Evolutionary conservation across 192 early-diverging fungal species (phyloP), one percentile per base, ranked within the genome.

Genomic region (Rhizophlyctis rosea): DNA sequence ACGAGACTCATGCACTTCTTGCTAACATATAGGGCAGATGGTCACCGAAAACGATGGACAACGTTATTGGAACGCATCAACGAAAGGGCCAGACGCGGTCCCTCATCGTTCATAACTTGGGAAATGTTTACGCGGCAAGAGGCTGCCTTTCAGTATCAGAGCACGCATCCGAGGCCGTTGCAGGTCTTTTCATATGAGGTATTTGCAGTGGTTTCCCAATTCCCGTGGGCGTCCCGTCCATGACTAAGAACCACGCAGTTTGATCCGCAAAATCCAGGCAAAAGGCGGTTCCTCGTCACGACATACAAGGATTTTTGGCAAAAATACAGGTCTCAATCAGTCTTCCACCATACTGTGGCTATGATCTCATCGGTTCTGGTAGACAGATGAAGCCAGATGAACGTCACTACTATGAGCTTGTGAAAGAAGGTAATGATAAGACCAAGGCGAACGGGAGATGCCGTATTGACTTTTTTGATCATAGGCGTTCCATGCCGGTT

Each of bases 391-490:
- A 16, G 3, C 24, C 29, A 21, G 27, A 33, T 11, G 31, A 57
- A 23, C 60, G 50, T 4, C 39, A 57, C 27, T 70, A 32, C 34
- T 73, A 73, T 57, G 72, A 73, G 51, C 16, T 66, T 21, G 65
- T 73, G 1, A 23, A 18, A 13, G 62, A 73, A 54, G 55, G 44
- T 44, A 44, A 18, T 7, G 18, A 7, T 44, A 13, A 7, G 18
- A 7, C 39, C 39, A 18, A 7, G 18, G 7, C 39, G 39, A 13
- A 44, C 39, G 39, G 9, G 7, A 44, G 9, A 7, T 13, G 39
- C 18, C 39, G 18, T 44, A 44, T 18, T 44, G 18, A 44, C 39
- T 18, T 13, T 18, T 13, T 18, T 18, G 18, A 44, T 13, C 18
- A n/a, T 18, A 44, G 39, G 39, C 9, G 39, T 18, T 18, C 54